Evolutionary conservation across 805 yeast species (phyloP), one percentile per base, ranked within the genome.

Genomic region (Kluyveromyces wickerhamii): DNA sequence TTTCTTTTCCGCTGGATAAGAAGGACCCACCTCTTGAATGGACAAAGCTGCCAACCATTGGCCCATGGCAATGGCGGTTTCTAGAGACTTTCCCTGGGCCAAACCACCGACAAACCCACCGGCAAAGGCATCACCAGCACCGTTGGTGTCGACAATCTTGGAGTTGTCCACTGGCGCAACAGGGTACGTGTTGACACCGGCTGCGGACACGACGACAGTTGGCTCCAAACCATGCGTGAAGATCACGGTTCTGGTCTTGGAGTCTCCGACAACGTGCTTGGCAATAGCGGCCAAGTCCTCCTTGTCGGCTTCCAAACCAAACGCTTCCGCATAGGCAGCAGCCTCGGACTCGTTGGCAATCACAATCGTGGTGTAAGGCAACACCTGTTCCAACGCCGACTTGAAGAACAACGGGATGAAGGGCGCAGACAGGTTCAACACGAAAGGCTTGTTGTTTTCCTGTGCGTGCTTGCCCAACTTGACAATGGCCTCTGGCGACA

Each of bases 41-140:
- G 95, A 82, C 47, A 83, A 63, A 47, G 85, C 71, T 41, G 98
- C 99, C 48, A 94, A 78, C 96, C 97, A 88, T 67, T 89, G 97
- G 46, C 96, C 97, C 61, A 79, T 73, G 49, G 80, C 85, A 43
- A 89, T 71, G 35, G 72, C 53, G 27, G 77, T 67, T 46, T 71
- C 67, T 38, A 86, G 57, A 19, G 71, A 49, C 59, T 81, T 76
- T 45, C 79, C 85, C 61, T 78, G 66, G 37, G 86, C 94, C 47
- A 88, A 66, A 39, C 88, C 92, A 42, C 95, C 95, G 44, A 87
- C 64, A 62, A 89, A 88, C 39, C 97, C 97, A 52, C 92, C 94
- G 37, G 96, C 97, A 57, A 89, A 89, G 10, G 96, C 96, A 59
- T 89, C 96, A 63, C 97, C 97, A 30, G 97, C 97, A 68, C 98